phyloP scores from a whole-genome alignment of 192 early-diverging fungal genomes.

The Gonapodya prolifera region DNA sequence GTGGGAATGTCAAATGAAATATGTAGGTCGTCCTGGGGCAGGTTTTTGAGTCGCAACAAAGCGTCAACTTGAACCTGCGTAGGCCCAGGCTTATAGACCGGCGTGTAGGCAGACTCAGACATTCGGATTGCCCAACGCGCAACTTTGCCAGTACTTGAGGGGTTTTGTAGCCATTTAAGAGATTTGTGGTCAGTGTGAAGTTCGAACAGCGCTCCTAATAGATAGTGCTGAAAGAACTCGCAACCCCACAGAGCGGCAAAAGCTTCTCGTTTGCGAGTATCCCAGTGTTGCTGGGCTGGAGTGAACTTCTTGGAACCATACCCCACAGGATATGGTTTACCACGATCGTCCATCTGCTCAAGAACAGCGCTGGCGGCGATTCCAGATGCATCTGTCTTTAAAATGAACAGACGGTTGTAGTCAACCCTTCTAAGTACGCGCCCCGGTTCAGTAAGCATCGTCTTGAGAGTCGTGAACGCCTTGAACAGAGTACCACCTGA shows the following conservation, averaged over 20 bases:
- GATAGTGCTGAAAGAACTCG: constrained; percentile 14
- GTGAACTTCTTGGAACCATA: neutral
- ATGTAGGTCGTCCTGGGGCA: too few species aligned
- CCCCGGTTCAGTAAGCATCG: neutral
- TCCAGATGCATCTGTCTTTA: neutral
- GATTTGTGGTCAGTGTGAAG: neutral
- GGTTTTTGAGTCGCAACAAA: too few species aligned
- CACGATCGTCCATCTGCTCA: neutral
- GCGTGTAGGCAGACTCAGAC: too few species aligned
- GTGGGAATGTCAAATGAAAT: too few species aligned
- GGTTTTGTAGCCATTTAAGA: neutral
- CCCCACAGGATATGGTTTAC: neutral
- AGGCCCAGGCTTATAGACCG: too few species aligned
- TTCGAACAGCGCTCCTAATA: neutral
- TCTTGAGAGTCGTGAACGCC: neutral
- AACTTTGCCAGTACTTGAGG: too few species aligned
- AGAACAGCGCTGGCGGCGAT: neutral
- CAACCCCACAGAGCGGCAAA: constrained; percentile 14
- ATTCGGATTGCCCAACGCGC: too few species aligned
- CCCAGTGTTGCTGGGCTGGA: neutral
- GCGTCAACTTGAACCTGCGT: too few species aligned
- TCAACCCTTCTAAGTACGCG: neutral
- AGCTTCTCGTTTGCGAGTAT: constrained; percentile 9
- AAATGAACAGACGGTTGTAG: neutral
- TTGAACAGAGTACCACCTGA: neutral